Evolutionary conservation across 2,329 filamentous ascomycete species (phyloP), one percentile per base, ranked within the genome.

Genomic region (Torrubiella hemipterigena): DNA sequence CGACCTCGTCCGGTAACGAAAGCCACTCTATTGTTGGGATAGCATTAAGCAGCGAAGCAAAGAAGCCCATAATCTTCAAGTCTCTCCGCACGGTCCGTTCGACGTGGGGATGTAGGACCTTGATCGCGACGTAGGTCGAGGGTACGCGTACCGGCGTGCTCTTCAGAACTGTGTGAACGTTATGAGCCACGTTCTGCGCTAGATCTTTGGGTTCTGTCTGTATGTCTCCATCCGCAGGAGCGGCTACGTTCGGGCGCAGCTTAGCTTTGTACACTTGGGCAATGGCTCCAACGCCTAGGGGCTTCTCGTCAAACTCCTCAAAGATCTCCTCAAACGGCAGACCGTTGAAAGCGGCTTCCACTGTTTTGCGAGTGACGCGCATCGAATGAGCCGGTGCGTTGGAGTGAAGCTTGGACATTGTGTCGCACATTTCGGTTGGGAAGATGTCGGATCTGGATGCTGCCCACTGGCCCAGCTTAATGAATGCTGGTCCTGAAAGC

Each of bases 401-500:
- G 2, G 91, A 95, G 58, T 98, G 91, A 27, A 98, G 69, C 38
- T 86, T 82, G 2, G 87, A 93, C 89, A 98, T 91, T 51, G 87
- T 77, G 26, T 73, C 73, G 58, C 91, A 98, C 72, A 98, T 76
- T 54, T 95, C 78, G 15, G 71, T 81, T 2, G 91, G 91, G 51
- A 98, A 98, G 49, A 98, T 94, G 56, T 98, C 91, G 25, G 87
- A 83, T 51, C 91, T 72, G 5, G 91, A 96, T 4, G 91, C 91
- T 13, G 91, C 91, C 91, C 91, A 98, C 76, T 98, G 91, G 12
- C 91, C 91, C 33, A 98, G 73, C 77, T 98, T 98, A 60, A 98
- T 98, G 50, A 98, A 98, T 1, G 91, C 86, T 27, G 91, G 87
- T 0, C 91, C 91, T 13, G 89, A 85, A 49, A 77, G 69, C 57